Conservation (phyloP, 495 filamentous ascomycete genomes). For the Annulohypoxylon stygium region DNA sequence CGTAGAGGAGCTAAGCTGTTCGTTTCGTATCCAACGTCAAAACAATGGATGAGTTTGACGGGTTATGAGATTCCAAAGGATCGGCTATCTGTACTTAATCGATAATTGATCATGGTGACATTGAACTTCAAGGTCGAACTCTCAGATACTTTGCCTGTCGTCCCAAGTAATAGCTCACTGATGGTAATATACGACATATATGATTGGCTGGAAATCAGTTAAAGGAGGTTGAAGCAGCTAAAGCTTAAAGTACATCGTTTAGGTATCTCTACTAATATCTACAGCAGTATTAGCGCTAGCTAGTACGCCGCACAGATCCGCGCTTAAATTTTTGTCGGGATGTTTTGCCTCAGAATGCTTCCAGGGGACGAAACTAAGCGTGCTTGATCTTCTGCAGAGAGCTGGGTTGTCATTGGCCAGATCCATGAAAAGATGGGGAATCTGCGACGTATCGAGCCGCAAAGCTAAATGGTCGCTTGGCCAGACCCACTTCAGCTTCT, state of each 20-base stretch:
- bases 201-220: conserved; percentile 28
- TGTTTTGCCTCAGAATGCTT: conserved; percentile 49
- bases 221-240: not conserved
- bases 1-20: conserved; percentile 5
- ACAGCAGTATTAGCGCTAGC: conserved; percentile 25
- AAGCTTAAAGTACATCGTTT: not conserved
- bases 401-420: conserved; percentile 20
- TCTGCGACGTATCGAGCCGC: conserved; percentile 50
- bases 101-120: conserved; percentile 22
- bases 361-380: conserved; percentile 43
- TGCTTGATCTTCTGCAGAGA: conserved; percentile 46
- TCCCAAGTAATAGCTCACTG: conserved; percentile 33
- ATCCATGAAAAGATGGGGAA: conserved; percentile 25
- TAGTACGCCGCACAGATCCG: conserved; percentile 42
- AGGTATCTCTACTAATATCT: not conserved
- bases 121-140: not conserved
- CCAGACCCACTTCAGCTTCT: conserved; percentile 28
- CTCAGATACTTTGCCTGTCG: conserved; percentile 22
- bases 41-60: conserved; percentile 36
- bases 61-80: conserved; percentile 32
- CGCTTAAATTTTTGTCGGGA: conserved; percentile 43
- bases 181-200: not conserved
- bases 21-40: conserved; percentile 36
- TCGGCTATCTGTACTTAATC: conserved; percentile 33
- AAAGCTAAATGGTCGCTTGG: conserved; percentile 43